These are phyloP conservation scores for Colletotrichum plurivorum DNA, from an alignment of 2,329 filamentous ascomycete species.

Conservation along the genomic window DNA sequence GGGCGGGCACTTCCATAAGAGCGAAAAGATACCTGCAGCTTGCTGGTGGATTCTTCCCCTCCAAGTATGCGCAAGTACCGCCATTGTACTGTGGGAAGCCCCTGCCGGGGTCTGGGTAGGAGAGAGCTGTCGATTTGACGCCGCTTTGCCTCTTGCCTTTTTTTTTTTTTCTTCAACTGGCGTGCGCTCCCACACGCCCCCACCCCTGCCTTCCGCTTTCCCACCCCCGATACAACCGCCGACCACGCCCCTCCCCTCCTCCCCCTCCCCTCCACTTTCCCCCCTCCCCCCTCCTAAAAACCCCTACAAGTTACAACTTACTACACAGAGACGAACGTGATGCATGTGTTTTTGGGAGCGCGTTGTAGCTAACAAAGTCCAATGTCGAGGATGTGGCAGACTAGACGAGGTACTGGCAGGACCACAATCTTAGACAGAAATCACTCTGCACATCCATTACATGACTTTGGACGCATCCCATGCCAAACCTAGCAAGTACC, in stretches of 20 bases:
- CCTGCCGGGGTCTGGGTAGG: constrained; percentile 27
- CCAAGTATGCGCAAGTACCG: constrained; percentile 39
- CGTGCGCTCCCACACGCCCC: constrained; percentile 9
- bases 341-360: constrained; percentile 27
- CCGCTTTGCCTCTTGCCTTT: constrained; percentile 23
- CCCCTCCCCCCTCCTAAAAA: no score
- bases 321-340: constrained; percentile 30
- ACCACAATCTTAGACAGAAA: constrained; percentile 37
- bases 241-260: constrained; percentile 27
- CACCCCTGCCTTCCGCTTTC: constrained; percentile 17
- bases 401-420: constrained; percentile 34
- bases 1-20: constrained; percentile 3
- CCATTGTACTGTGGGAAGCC: constrained; percentile 17
- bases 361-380: constrained; percentile 35
- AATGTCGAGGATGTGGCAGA: constrained; percentile 29
- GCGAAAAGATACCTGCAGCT: constrained; percentile 27
- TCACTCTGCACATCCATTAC: constrained; percentile 34
- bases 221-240: constrained; percentile 40
- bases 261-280: constrained; percentile 5
- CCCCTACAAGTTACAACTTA: no score
- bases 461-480: constrained; percentile 30
- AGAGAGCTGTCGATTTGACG: constrained; percentile 27
- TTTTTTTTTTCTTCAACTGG: constrained; percentile 25
- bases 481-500: constrained; percentile 29
- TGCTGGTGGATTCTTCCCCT: constrained; percentile 29